A percentile compares a stretch with the other conserved stretches of the same genome.
These are phyloP conservation scores for Chaetomium olivaceum DNA, from an alignment of 2,329 filamentous ascomycete species.

Conservation along the genomic window DNA sequence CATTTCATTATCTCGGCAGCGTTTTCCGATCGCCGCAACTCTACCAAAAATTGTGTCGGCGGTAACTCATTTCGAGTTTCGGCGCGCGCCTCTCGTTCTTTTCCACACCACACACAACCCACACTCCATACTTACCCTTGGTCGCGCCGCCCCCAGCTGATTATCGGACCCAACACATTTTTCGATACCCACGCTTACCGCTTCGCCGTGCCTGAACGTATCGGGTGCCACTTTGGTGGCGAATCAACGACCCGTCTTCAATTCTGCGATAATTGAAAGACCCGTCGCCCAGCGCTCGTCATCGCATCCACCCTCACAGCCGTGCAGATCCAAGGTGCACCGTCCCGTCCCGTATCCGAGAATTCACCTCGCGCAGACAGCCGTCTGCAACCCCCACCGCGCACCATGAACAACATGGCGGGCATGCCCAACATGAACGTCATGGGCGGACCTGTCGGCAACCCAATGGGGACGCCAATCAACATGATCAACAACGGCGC, in stretches of 20 bases:
- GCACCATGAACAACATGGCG: constrained; percentile 59
- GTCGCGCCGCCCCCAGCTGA: neutral
- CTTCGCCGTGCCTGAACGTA: constrained; percentile 25
- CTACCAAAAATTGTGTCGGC: neutral
- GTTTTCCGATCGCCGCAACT: neutral
- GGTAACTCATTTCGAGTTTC: neutral
- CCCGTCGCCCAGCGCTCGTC: constrained; percentile 5
- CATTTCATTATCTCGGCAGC: neutral
- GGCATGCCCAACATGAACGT: constrained; percentile 70
- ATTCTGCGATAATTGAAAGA: constrained; percentile 4
- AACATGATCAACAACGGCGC: constrained; percentile 67
- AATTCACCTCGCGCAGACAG: constrained; percentile 38
- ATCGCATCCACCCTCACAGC: constrained; percentile 4
- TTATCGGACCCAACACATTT: constrained; percentile 5
- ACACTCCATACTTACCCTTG: neutral
- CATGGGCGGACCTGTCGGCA: constrained; percentile 65
- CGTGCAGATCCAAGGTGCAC: constrained; percentile 8
- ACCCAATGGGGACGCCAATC: constrained; percentile 49
- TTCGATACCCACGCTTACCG: constrained; percentile 21
- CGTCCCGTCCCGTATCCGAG: neutral
- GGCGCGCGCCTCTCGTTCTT: neutral
- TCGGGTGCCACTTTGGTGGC: constrained; percentile 30
- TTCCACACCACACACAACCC: neutral
- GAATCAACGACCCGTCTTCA: constrained; percentile 20
- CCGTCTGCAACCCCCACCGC: constrained; percentile 40